Evolutionary conservation across 1,284 basidiomycete genomes (phyloP).

Genomic region (Papiliotrema flavescens): DNA sequence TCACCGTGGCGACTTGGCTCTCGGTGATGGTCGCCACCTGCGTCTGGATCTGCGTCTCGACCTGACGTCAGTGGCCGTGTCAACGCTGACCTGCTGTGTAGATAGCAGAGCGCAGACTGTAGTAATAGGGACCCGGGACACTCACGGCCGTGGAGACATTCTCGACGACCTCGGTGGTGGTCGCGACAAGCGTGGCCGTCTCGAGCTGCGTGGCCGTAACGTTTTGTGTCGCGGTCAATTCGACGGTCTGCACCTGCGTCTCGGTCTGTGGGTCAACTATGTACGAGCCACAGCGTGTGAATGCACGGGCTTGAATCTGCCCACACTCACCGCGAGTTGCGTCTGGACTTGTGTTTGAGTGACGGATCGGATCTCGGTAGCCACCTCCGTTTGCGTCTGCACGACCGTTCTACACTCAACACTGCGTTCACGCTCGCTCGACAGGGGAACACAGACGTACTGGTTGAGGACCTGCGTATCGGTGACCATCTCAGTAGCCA

Average conservation of each 20-base stretch:
- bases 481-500: slow-evolving; percentile 2
- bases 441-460: slow-evolving; percentile 3
- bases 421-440: too few species aligned
- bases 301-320: too few species aligned
- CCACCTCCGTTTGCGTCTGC: background rate
- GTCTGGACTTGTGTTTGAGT: background rate
- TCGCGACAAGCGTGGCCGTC: slow-evolving; percentile 1
- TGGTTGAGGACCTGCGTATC: slow-evolving; percentile 5
- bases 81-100: background rate
- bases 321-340: slow-evolving; percentile 1
- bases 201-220: slow-evolving; percentile 4
- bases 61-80: background rate
- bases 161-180: slow-evolving; percentile 1
- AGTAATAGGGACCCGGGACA: too few species aligned
- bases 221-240: slow-evolving; percentile 3
- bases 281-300: too few species aligned
- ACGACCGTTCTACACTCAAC: slow-evolving; percentile 3
- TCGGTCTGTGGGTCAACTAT: background rate
- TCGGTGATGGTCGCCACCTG: slow-evolving; percentile 2
- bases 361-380: background rate
- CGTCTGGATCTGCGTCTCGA: slow-evolving; percentile 3
- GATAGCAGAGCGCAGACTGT: too few species aligned
- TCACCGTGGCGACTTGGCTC: background rate
- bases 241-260: slow-evolving; percentile 1
- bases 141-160: slow-evolving; percentile 1